Evolutionary conservation across 2,329 filamentous ascomycete genomes (phyloP), one percentile per base, ranked within the genome.

Genomic region (Aspergillus carbonarius): DNA sequence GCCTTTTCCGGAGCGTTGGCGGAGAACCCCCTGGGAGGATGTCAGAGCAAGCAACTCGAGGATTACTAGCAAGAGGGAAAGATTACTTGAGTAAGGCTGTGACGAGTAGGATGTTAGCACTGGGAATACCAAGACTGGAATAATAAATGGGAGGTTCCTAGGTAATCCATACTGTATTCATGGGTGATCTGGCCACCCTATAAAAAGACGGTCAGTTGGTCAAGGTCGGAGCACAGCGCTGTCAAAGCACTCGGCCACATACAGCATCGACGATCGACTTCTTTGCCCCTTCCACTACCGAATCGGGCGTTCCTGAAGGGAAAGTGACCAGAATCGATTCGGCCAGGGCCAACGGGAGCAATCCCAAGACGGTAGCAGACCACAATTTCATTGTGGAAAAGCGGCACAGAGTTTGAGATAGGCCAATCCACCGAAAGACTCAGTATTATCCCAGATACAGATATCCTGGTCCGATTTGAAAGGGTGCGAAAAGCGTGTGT

Each of bases 241-340:
- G 30, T 35, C 15, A 25, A 20, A 51, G 10, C 46, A 54, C 34
- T 25, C 53, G 37, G 48, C 18, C 51, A 64, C 80, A 63, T 74
- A 83, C 90, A 39, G 87, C 87, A 47, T 87, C 80, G 54, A 81
- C 76, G 67, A 96, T 87, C 2, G 85, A 84, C 42, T 88, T 76
- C 80, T 89, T 95, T 46, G 91, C 92, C 57, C 89, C 76, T 20
- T 86, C 78, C 32, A 96, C 74, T 35, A 96, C 79, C 35, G 80
- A 82, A 63, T 88, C 79, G 18, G 91, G 88, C 67, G 87, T 89
- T 49, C 85, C 82, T 53, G 87, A 79, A 23, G 89, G 86, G 71
- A 92, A 96, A 70, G 84, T 91, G 69, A 97, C 82, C 67, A 97
- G 87, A 63, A 96, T 86, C 35, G 86, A 85, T 75, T 91, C 91